Evolutionary conservation across 2,329 filamentous ascomycete genomes (phyloP), one percentile per base, ranked within the genome.

Genomic region (Emmonsiellopsis sp.): DNA sequence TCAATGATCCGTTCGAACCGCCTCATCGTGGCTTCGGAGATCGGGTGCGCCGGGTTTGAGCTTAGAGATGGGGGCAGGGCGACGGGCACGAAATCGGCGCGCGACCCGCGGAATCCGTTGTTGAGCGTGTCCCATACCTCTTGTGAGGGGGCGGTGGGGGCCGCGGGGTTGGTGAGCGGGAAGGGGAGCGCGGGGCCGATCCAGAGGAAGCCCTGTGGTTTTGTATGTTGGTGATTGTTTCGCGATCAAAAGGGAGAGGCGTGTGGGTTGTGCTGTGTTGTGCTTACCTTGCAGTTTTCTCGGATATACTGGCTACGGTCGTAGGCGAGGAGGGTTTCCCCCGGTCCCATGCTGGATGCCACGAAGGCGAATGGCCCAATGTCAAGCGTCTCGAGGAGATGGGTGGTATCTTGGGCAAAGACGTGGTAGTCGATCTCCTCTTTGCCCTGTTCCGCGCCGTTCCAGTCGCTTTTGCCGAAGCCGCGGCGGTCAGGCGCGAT

Each of bases 391-490:
- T 62, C 54, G 15, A 64, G 51, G 35, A 66, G 43, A 47, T 61
- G 57, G 8, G 57, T 46, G 1, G 62, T 63, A 35, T 67, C 64
- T 15, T 59, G 53, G 2, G 64, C 63, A 53, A 67, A 66, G 15
- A 64, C 64, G 10, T 63, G 54, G 54, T 66, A 65, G 10, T 63
- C 61, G 48, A 65, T 61, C 13, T 61, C 55, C 45, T 37, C 45
- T 20, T 13, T 32, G 8, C 45, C 53, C 37, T 50, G 48, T 31
- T 54, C 48, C 42, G 38, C 49, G 9, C 62, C 61, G 44, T 54
- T 60, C 64, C 63, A 66, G 41, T 67, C 63, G 50, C 63, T 65
- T 15, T 64, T 62, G 2, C 64, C 63, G 52, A 67, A 66, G 10
- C 64, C 64, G 34, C 64, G 61, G 30, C 64, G 62, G 46, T 67